Percentiles rank a stretch among this genome's conserved stretches.
phyloP scores from a whole-genome alignment of 2,329 filamentous ascomycete genomes.

The Trichoderma breve region DNA sequence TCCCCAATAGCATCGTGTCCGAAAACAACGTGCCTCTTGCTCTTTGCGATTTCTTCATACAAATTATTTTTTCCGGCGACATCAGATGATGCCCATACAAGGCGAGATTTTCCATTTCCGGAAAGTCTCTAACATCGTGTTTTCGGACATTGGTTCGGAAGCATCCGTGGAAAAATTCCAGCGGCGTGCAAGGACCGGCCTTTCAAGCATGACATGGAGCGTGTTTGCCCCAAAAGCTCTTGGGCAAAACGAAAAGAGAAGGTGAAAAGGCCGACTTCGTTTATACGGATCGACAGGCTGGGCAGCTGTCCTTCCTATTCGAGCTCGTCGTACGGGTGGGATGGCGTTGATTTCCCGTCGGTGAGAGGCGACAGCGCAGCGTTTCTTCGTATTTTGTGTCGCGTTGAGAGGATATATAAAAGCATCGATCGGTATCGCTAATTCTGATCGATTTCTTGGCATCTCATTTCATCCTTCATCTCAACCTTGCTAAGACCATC shows the following conservation, averaged over 20 bases:
- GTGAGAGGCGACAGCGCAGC: neutral
- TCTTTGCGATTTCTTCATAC: neutral
- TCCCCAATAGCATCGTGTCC: neutral
- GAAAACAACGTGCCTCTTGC: neutral
- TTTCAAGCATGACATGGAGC: neutral
- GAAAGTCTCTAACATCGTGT: neutral
- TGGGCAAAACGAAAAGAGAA: neutral
- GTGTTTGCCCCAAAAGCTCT: neutral
- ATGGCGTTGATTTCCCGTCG: neutral
- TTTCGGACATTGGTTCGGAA: neutral
- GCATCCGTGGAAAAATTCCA: neutral
- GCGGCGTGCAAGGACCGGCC: neutral
- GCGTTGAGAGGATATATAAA: neutral
- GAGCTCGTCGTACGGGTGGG: neutral
- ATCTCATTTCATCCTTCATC: neutral
- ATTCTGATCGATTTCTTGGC: neutral
- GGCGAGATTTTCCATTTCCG: neutral
- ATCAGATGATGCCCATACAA: neutral
- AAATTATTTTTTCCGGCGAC: neutral
- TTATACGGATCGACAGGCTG: neutral
- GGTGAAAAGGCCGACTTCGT: neutral
- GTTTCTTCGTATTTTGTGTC: neutral
- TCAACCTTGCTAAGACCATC: neutral
- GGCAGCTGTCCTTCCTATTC: constrained; percentile 1
- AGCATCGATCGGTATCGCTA: neutral